Base-by-base conservation (phyloP, 495 filamentous ascomycete species). In the Lasiosphaeria hispida region DNA sequence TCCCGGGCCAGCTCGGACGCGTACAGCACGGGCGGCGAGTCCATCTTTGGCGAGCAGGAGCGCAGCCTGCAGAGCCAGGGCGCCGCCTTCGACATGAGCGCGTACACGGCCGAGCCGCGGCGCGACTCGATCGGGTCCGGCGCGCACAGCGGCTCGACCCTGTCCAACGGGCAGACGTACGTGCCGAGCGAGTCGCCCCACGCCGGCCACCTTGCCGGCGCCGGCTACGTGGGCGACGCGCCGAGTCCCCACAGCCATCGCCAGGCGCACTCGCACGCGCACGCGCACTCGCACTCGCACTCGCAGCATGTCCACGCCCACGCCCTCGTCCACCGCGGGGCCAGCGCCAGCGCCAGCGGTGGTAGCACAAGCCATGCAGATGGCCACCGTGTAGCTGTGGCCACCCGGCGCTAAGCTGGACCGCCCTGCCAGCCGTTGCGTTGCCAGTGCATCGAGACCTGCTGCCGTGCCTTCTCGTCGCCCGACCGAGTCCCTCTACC, bases 91-190 rank as follows among this genome's bases (percentile, higher is more conserved):
- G 59, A 66, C 30, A 55, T 65, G 36, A 34, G 44, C 34, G 38
- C 52, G 1, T 71, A 69, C 48, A 63, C 57, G 1, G 18, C 61
- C 19, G 63, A 68, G 6, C 52, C 57, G 14, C 60, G 67, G 37
- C 61, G 59, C 9, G 60, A 57, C 35, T 64, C 66, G 0, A 58
- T 62, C 38, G 30, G 61, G 36, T 47, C 51, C 0, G 58, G 45
- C 59, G 18, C 52, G 62, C 15, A 45, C 52, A 42, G 58, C 38
- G 30, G 41, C 48, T 14, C 23, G 33, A 64, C 56, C 17, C 56
- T 72, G 34, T 37, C 63, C 17, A 70, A 63, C 42, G 60, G 59
- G 5, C 60, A 66, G 18, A 8, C 44, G 15, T 73, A 74, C 40
- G 58, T 69, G 14, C 65, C 70, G 4, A 53, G 53, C 35, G 59